Conservation (phyloP, 2,329 filamentous ascomycete genomes). For the Epicoccum sorghinum region DNA sequence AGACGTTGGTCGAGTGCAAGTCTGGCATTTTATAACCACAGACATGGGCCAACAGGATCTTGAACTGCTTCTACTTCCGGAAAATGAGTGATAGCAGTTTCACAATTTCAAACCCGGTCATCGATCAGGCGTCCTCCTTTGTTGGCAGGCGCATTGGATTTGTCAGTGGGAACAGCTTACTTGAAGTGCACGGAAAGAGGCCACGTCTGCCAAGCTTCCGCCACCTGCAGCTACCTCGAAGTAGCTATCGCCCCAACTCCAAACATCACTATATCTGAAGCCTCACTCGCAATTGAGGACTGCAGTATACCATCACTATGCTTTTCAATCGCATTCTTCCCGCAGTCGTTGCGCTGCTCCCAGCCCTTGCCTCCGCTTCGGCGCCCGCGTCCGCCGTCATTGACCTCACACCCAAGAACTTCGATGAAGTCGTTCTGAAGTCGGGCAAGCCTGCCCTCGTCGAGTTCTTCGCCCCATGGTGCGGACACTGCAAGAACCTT, state of each 20-base stretch:
- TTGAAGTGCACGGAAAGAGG: slow-evolving; percentile 26
- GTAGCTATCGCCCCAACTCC: slow-evolving; percentile 21
- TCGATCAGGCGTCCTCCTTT: neutral
- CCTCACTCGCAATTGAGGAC: slow-evolving; percentile 28
- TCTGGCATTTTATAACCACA: neutral
- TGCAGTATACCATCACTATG: slow-evolving; percentile 31
- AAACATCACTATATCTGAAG: slow-evolving; percentile 23
- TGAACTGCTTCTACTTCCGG: neutral
- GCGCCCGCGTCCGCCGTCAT: slow-evolving; percentile 79
- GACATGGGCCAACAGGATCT: slow-evolving; percentile 1
- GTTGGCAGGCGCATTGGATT: slow-evolving; percentile 22
- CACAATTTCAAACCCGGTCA: neutral
- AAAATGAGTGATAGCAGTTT: neutral
- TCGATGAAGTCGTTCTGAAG: slow-evolving; percentile 86
- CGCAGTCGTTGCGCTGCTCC: slow-evolving; percentile 41
- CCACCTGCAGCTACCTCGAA: slow-evolving; percentile 20
- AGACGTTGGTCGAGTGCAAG: neutral
- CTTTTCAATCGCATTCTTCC: slow-evolving; percentile 42
- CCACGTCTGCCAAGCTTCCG: slow-evolving; percentile 41
- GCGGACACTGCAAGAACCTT: slow-evolving; percentile 97
- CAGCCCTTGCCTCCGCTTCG: slow-evolving; percentile 64
- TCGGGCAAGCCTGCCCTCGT: slow-evolving; percentile 95
- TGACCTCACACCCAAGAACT: slow-evolving; percentile 88
- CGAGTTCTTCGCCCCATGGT: slow-evolving; percentile 99
- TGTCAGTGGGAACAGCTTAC: slow-evolving; percentile 32